A percentile compares a stretch with the other conserved stretches of the same genome.
Evolutionary conservation across 768 basidiomycete species (phyloP).

Genomic region (Lactifluus hygrophoroides): DNA sequence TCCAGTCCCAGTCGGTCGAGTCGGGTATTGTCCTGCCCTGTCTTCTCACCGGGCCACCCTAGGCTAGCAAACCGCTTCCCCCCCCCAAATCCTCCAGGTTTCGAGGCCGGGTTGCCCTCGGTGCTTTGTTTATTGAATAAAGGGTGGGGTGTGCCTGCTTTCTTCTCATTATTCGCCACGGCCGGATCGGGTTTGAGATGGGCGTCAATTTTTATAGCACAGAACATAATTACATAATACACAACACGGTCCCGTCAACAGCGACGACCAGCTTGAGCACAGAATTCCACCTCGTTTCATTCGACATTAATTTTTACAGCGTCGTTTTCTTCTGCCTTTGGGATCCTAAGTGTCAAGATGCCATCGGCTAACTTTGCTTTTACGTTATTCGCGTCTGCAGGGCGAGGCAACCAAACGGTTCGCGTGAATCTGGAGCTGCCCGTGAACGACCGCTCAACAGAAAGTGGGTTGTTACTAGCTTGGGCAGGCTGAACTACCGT

Average conservation of each 20-base stretch:
- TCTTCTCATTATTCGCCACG: not conserved
- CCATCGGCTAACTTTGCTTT: conserved; percentile 61
- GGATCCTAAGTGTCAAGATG: conserved; percentile 52
- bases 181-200: conserved; percentile 1
- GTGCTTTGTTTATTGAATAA: not conserved
- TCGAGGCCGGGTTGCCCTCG: not conserved
- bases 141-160: not conserved
- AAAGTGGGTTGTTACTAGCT: conserved; percentile 32
- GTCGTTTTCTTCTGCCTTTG: conserved; percentile 52
- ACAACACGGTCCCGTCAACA: not conserved
- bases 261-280: too few species aligned
- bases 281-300: conserved; percentile 19
- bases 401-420: conserved; percentile 62
- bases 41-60: not conserved
- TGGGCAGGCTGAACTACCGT: conserved; percentile 10
- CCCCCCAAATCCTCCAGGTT: not conserved
- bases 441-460: conserved; percentile 53
- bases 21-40: not conserved
- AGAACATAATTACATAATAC: conserved; percentile 1
- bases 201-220: conserved; percentile 4
- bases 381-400: conserved; percentile 49
- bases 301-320: conserved; percentile 41
- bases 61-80: not conserved
- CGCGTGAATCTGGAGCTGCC: conserved; percentile 51
- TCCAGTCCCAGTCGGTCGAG: not conserved